phyloP scores from a whole-genome alignment of 768 basidiomycete species.

The Saitozyma sp. region DNA sequence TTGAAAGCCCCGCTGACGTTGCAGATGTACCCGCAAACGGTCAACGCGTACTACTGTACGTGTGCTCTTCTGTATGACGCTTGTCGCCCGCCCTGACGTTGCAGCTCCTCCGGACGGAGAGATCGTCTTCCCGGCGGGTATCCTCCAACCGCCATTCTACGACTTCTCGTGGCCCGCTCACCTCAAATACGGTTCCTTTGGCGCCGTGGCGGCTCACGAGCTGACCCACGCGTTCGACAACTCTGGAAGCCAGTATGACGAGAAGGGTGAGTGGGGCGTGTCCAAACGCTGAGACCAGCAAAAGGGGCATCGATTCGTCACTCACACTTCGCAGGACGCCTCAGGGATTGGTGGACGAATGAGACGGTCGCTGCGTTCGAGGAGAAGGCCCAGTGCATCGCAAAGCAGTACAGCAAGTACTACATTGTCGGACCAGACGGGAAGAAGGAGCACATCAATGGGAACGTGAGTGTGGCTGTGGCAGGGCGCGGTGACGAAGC shows the following conservation, averaged over 20 bases:
- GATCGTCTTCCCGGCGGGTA: slow-evolving; percentile 92
- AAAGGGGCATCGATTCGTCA: not conserved
- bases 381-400: slow-evolving; percentile 78
- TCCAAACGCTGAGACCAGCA: not conserved
- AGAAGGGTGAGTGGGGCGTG: slow-evolving; percentile 69
- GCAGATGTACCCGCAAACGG: slow-evolving; percentile 45
- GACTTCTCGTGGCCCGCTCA: slow-evolving; percentile 81
- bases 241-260: slow-evolving; percentile 84
- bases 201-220: slow-evolving; percentile 88
- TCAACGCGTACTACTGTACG: slow-evolving; percentile 46
- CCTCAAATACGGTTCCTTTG: slow-evolving; percentile 87
- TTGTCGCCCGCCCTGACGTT: slow-evolving; percentile 66
- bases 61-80: not conserved
- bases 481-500: not conserved
- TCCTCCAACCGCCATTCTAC: slow-evolving; percentile 91
- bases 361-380: slow-evolving; percentile 78
- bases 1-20: not conserved
- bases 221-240: slow-evolving; percentile 64
- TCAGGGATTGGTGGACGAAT: slow-evolving; percentile 41
- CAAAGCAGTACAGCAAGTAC: slow-evolving; percentile 87
- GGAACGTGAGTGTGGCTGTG: slow-evolving; percentile 54
- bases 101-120: slow-evolving; percentile 83
- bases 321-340: slow-evolving; percentile 19
- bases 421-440: slow-evolving; percentile 83
- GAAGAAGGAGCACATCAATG: slow-evolving; percentile 79